A percentile compares a stretch with the other conserved stretches of the same genome.
Conservation (phyloP, 257 asterid species). For the Salvia miltiorrhiza region DNA sequence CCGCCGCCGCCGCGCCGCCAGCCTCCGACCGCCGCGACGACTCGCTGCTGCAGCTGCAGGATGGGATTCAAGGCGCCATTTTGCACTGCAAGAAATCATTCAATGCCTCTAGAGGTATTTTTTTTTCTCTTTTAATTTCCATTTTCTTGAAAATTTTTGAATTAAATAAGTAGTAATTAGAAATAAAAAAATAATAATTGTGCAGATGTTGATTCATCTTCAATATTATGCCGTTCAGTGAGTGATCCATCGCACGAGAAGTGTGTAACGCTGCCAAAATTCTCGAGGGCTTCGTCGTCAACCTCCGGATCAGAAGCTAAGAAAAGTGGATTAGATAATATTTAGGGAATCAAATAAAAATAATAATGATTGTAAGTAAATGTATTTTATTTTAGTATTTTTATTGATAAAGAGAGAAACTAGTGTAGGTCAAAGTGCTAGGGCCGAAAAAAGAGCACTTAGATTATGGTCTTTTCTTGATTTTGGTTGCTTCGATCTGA, state of each 20-base stretch:
- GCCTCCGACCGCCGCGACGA: constrained; percentile 67
- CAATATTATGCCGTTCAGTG: constrained; percentile 49
- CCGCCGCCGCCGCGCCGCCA: constrained; percentile 34
- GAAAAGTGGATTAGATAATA: neutral
- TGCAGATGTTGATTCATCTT: constrained; percentile 41
- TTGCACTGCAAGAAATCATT: constrained; percentile 85
- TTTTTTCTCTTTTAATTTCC: neutral
- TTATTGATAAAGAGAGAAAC: neutral
- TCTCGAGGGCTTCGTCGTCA: constrained; percentile 19
- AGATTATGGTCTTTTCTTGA: constrained; percentile 19
- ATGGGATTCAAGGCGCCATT: constrained; percentile 89
- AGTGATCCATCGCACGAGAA: constrained; percentile 78
- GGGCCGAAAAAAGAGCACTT: constrained; percentile 27
- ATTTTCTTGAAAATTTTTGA: neutral
- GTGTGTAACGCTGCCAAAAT: constrained; percentile 23
- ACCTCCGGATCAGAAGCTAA: constrained; percentile 27
- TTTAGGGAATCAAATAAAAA: constrained; percentile 10
- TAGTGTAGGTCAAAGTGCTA: constrained; percentile 43
- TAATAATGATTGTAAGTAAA: constrained; percentile 16
- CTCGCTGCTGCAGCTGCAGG: constrained; percentile 71
- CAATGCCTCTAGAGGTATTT: constrained; percentile 66
- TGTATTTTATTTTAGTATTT: neutral
- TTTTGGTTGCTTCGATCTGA: constrained; percentile 27
- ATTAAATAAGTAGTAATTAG: neutral
- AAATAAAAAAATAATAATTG: neutral